These are phyloP conservation scores for Alternaria postmessia DNA, from an alignment of 2,329 filamentous ascomycete genomes.

Conservation along the genomic window DNA sequence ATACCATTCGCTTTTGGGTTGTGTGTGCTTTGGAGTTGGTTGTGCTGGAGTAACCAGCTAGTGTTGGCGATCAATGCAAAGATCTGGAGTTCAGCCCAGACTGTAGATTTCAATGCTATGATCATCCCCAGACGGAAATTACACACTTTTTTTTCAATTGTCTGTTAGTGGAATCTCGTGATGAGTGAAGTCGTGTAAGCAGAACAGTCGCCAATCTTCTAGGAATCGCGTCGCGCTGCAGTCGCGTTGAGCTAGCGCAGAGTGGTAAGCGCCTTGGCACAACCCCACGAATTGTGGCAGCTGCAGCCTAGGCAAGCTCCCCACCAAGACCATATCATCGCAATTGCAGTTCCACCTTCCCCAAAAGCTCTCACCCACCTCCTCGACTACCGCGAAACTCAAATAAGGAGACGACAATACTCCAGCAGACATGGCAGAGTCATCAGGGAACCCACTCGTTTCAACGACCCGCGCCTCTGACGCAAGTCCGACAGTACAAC, in stretches of 20 bases:
- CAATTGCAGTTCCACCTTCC: constrained; percentile 5
- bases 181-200: neutral
- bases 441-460: constrained; percentile 53
- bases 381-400: neutral
- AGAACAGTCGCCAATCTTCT: neutral
- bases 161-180: neutral
- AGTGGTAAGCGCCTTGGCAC: constrained; percentile 13
- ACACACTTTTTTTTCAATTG: neutral
- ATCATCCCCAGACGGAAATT: neutral
- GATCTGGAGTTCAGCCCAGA: neutral
- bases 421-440: constrained; percentile 45
- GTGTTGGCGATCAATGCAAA: neutral
- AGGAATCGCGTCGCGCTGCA: constrained; percentile 11
- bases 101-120: neutral
- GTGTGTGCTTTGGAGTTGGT: constrained; percentile 11
- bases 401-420: neutral
- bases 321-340: constrained; percentile 13
- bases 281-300: constrained; percentile 19
- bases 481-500: constrained; percentile 77
- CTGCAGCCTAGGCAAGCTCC: constrained; percentile 23
- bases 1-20: constrained; percentile 24
- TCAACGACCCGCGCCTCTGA: constrained; percentile 64
- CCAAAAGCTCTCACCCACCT: neutral
- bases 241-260: constrained; percentile 9
- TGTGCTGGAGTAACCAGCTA: neutral